A percentile compares a stretch with the other conserved stretches of the same genome.
These are phyloP conservation scores for Hypoxylon fuscum DNA, from an alignment of 495 filamentous ascomycete species.

Conservation along the genomic window DNA sequence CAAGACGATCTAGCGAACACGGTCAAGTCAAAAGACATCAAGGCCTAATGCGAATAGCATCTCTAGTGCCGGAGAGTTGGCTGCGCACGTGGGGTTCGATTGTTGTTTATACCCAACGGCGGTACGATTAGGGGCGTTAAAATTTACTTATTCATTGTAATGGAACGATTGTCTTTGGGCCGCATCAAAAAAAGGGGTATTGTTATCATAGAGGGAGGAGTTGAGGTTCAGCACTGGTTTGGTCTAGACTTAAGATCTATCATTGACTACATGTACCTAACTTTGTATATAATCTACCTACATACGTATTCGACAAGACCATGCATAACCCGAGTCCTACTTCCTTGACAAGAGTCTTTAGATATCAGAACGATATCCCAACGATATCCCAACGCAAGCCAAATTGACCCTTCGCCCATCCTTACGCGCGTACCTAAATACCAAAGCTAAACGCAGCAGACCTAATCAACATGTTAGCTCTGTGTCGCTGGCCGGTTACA, in stretches of 20 bases:
- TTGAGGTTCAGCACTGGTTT: conserved; percentile 25
- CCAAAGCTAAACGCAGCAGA: too few species aligned
- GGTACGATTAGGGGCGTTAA: conserved; percentile 20
- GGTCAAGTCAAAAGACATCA: conserved; percentile 48
- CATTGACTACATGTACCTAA: conserved; percentile 37
- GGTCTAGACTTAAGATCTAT: conserved; percentile 21
- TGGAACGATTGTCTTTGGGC: conserved; percentile 21
- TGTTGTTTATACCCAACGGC: conserved; percentile 21
- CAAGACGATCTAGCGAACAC: conserved; percentile 72
- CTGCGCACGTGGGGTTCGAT: background rate
- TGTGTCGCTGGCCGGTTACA: background rate
- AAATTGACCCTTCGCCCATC: background rate
- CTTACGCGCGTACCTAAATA: background rate
- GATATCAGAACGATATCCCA: too few species aligned
- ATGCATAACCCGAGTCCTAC: conserved; percentile 5
- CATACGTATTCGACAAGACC: background rate
- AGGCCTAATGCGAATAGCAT: conserved; percentile 30
- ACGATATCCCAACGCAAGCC: background rate
- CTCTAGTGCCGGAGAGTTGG: conserved; percentile 1
- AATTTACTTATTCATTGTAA: conserved; percentile 26
- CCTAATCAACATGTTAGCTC: conserved; percentile 14
- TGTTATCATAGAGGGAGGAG: conserved; percentile 25
- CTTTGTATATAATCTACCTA: conserved; percentile 1
- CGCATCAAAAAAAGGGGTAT: conserved; percentile 24
- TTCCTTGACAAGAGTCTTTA: background rate